Base-by-base conservation (phyloP, 2,329 filamentous ascomycete species). In the Cladosporium halotolerans region DNA sequence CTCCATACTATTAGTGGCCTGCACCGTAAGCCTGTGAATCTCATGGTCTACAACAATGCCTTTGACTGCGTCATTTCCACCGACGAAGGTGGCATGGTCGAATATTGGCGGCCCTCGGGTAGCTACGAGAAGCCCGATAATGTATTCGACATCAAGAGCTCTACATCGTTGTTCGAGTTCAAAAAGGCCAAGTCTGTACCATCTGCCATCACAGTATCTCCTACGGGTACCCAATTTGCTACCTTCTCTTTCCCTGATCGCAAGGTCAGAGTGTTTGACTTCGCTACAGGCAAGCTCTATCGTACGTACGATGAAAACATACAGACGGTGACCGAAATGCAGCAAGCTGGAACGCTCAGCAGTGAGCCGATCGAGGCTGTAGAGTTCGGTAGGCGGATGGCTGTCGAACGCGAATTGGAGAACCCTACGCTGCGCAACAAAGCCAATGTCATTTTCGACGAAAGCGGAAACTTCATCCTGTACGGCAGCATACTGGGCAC, bases 241-340 rank as follows among this genome's bases (percentile, higher is more conserved):
- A 86, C 89, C 0, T 85, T 93, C 62, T 99, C 93, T 0, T 85
- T 96, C 61, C 95, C 93, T 0, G 93, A 99, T 70, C 84, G 93
- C 53, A 95, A 95, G 70, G 83, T 99, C 45, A 85, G 93, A 23
- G 74, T 99, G 14, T 99, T 99, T 67, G 90, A 99, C 63, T 99
- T 99, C 65, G 80, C 84, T 1, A 84, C 88, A 0, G 93, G 83
- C 9, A 96, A 95, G 70, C 79, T 99, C 4, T 85, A 92, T 63
- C 84, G 92, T 36, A 93, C 89, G 1, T 99, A 99, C 65, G 95
- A 99, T 63, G 93, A 99, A 68, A 97, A 92, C 3, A 78, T 99
- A 9, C 79, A 85, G 53, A 93, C 89, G 1, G 84, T 95, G 42
- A 90, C 89, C 50, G 89, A 95, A 57, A 96, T 96, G 89, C 92